Base-by-base conservation (phyloP, 1,284 basidiomycete genomes). In the Somion occarium region DNA sequence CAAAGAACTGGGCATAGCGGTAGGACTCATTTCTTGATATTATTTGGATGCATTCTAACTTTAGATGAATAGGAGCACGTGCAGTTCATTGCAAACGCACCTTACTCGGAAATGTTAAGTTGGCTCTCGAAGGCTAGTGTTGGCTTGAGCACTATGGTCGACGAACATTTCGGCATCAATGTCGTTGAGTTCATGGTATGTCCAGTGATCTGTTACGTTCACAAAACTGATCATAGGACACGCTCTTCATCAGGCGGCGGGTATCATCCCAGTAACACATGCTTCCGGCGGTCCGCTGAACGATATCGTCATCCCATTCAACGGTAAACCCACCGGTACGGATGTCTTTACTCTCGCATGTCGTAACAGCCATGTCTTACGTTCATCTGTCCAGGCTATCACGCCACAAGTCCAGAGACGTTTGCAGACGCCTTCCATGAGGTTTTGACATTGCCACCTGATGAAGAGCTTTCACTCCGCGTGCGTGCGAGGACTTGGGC, bases 141-240 rank as follows among this genome's bases (percentile, higher is more conserved):
- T 3, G 96, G 97, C 0, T 66, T 98, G 22, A 96, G 91, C 63
- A 98, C 96, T 3, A 99, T 99, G 96, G 82, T 95, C 1, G 95
- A 99, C 64, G 97, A 99, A 68, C 96, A 99, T 66, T 99, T 99
- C 60, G 97, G 97, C 1, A 99, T 99, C 66, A 97, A 95, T 61
- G 80, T 99, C 18, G 96, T 99, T 5, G 96, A 99, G 67, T 96
- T 92, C 61, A 96, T 98, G 95, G 93, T 90, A 49, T 52, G 81
- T 67, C 30, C n/a, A n/a, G n/a, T n/a, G n/a, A n/a, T n/a, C n/a
- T n/a, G n/a, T n/a, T 34, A 34, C 30, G 7, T 7, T 15, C 30
- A 15, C 30, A 34, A 34, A 7, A 7, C 7, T 34, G 15, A 7
- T 38, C 3, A 39, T 48, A 44, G 22, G 60, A 49, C 4, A 22